Evolutionary conservation across 2,329 filamentous ascomycete genomes (phyloP).

Genomic region (Colletotrichum viniferum): DNA sequence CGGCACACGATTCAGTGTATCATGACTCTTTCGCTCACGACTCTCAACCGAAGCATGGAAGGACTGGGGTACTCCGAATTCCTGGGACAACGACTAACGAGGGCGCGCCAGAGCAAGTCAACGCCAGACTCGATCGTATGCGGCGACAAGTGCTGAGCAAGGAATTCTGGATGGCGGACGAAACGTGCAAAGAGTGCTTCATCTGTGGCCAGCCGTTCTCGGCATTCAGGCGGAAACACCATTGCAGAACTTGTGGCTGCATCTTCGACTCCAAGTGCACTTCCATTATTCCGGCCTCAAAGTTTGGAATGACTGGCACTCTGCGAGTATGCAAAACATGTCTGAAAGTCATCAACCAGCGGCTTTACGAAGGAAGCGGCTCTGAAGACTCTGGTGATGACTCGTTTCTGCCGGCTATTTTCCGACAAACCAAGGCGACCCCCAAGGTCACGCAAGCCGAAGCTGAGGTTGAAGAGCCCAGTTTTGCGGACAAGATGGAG

Average conservation of each 20-base stretch:
- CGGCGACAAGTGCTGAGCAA: constrained; percentile 88
- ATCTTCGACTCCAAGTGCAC: constrained; percentile 99
- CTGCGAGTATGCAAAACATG: constrained; percentile 93
- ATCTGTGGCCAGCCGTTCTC: constrained; percentile 89
- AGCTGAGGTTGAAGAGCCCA: constrained; percentile 43
- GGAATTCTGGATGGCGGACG: constrained; percentile 99
- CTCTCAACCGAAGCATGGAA: constrained; percentile 46
- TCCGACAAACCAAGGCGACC: constrained; percentile 55
- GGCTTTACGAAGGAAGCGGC: constrained; percentile 77
- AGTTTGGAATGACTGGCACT: constrained; percentile 84
- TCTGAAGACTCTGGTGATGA: constrained; percentile 89
- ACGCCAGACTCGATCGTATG: constrained; percentile 70
- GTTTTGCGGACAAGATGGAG: constrained; percentile 44
- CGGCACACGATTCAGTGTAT: constrained; percentile 61
- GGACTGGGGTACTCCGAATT: constrained; percentile 53
- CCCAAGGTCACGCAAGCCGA: constrained; percentile 38
- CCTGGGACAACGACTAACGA: constrained; percentile 62
- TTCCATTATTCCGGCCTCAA: constrained; percentile 82
- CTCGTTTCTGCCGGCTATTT: constrained; percentile 68
- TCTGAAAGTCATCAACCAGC: constrained; percentile 86
- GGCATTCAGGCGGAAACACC: constrained; percentile 93
- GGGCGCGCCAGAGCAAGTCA: constrained; percentile 63
- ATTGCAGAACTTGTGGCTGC: constrained; percentile 95
- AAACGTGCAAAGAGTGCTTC: constrained; percentile 97
- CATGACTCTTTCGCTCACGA: constrained; percentile 61